Evolutionary conservation across 306 rosid genomes (phyloP), one percentile per base, ranked within the genome.

Genomic region (Sicyos baderoa): DNA sequence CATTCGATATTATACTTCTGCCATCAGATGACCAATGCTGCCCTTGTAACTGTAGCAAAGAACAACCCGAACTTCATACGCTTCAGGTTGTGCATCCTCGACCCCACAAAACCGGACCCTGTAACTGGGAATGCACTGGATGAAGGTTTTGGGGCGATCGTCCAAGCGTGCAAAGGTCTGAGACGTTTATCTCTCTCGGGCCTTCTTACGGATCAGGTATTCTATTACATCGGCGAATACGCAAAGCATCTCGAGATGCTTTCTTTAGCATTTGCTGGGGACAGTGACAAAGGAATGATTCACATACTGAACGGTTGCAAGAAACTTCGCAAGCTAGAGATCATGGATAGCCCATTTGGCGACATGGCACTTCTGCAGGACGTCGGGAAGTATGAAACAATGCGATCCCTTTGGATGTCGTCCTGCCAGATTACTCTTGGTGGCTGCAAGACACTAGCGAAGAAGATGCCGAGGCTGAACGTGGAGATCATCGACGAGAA

Each of bases 341-440:
- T 93, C 22, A 83, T 85, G 76, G 96, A 90, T 60, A 3, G 98
- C 83, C 97, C 97, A 50, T 93, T 93, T 0, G 98, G 98, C 4
- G 59, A 93, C 45, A 5, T 7, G 54, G 95, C 97, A 53, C 95
- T 93, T 85, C 88, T 89, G 66, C 75, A 63, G 72, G 94, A 93
- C 89, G 67, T 88, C 81, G 91, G 97, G 83, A 93, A 93, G 97
- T 93, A 89, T 85, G 98, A 93, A 77, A 82, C 95, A 83, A 87
- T 93, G 98, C 97, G 96, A 88, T 93, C 95, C 95, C 98, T 93
- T 89, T 93, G 95, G 99, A 93, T 93, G 99, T 93, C 96, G 78
- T 86, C 98, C 68, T 89, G 98, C 3, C 81, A 86, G 54, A 86
- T 93, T 29, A 88, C 97, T 47, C 87, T 88, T 0, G 94, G 88